These are phyloP conservation scores for Rhodosporidiobolus odoratus DNA, from an alignment of 768 basidiomycete species.

Conservation along the genomic window DNA sequence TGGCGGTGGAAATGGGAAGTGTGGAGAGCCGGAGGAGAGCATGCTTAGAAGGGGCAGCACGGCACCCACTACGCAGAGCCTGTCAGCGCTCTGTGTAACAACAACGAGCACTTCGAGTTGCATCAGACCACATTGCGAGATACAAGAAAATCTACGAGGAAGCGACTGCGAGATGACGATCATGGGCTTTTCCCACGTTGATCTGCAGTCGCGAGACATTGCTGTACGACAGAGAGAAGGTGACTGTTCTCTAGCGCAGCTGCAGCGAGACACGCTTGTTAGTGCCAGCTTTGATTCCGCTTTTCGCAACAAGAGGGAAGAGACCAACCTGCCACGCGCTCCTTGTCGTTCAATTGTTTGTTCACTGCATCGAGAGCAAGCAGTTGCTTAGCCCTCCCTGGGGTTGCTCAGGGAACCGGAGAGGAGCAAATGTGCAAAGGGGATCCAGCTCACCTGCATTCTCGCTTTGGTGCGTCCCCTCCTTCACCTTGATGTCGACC, in stretches of 20 bases:
- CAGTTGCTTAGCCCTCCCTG: not conserved
- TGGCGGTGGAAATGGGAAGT: slow-evolving; percentile 37
- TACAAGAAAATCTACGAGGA: not conserved
- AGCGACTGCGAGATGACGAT: not conserved
- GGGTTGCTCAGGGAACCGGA: not conserved
- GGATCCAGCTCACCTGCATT: slow-evolving; percentile 59
- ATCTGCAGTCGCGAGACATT: slow-evolving; percentile 56
- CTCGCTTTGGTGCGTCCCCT: slow-evolving; percentile 94
- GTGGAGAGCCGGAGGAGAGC: slow-evolving; percentile 27
- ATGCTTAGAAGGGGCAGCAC: not conserved
- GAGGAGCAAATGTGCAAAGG: not conserved
- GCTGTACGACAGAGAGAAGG: slow-evolving; percentile 79
- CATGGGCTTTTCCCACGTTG: slow-evolving; percentile 43
- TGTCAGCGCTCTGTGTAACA: no score
- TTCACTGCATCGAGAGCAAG: slow-evolving; percentile 59
- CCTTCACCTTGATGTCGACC: slow-evolving; percentile 84
- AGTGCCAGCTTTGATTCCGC: not conserved
- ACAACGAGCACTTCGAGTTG: not conserved
- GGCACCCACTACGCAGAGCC: not conserved
- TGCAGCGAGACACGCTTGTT: not conserved
- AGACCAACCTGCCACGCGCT: slow-evolving; percentile 65
- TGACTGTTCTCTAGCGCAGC: slow-evolving; percentile 90
- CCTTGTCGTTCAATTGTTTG: slow-evolving; percentile 98
- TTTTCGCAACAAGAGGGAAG: no score
- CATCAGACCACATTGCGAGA: no score